Evolutionary conservation across 2,329 filamentous ascomycete genomes (phyloP).

Genomic region (Talaromyces verruculosus): DNA sequence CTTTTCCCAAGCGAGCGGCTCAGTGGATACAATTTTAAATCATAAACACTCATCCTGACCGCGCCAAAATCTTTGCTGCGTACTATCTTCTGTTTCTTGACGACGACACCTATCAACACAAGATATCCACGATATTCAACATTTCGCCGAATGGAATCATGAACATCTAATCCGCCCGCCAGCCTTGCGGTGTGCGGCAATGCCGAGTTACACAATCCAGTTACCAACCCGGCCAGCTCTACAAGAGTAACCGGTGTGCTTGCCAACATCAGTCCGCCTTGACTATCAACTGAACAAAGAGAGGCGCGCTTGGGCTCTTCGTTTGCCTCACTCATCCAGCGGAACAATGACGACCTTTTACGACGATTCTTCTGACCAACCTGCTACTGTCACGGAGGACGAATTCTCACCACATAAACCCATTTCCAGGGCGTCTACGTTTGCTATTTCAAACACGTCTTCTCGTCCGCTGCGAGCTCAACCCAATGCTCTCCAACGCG

Average conservation of each 20-base stretch:
- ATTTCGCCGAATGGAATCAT: not conserved
- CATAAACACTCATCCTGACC: not conserved
- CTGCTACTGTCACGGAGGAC: not conserved
- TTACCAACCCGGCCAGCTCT: constrained; percentile 14
- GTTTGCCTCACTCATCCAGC: not conserved
- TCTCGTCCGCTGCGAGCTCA: constrained; percentile 26
- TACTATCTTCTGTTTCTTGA: not conserved
- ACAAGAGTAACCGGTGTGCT: constrained; percentile 3
- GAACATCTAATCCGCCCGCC: constrained; percentile 5
- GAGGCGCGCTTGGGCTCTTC: not conserved
- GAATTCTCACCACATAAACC: not conserved
- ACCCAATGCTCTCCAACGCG: constrained; percentile 34
- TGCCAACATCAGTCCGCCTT: constrained; percentile 1
- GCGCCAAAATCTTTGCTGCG: not conserved
- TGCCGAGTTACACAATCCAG: constrained; percentile 18
- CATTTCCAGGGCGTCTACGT: constrained; percentile 21
- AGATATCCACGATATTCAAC: not conserved
- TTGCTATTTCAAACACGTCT: constrained; percentile 13
- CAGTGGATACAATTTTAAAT: not conserved
- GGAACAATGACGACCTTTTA: constrained; percentile 14
- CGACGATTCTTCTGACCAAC: not conserved
- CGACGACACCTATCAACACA: not conserved
- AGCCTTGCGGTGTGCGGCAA: constrained; percentile 19
- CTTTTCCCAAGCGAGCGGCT: constrained; percentile 2
- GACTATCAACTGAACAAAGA: not conserved